Base-by-base conservation (phyloP, 306 rosid species). In the Aeschynomene evenia region DNA sequence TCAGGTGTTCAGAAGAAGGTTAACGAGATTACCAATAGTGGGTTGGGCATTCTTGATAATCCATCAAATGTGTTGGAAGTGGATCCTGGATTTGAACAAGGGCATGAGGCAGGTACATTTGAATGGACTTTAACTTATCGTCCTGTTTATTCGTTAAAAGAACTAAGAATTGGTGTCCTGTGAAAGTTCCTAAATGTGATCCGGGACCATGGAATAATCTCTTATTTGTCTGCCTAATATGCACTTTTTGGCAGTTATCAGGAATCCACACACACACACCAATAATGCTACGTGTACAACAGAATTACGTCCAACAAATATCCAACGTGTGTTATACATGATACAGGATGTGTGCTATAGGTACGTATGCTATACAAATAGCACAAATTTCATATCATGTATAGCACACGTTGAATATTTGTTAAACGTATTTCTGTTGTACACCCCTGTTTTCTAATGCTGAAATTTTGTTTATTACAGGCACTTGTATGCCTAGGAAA, bases 101-200 rank as follows among this genome's bases (percentile, higher is more conserved):
- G 52, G 68, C 74, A 70, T 36, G 80, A 16, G n/a, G 39, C 52
- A 56, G 77, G 84, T 70, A 18, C 22, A 62, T 52, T 40, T 59
- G 70, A 40, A 21, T 24, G 68, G 40, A 12, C 28, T 68, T 49
- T 28, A 37, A 24, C 48, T 46, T 23, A 36, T 57, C 26, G 26
- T 56, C 36, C 12, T 14, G 15, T 36, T 68, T 37, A 13, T 26
- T 50, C n/a, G n/a, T n/a, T n/a, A n/a, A n/a, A n/a, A n/a, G n/a
- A n/a, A n/a, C n/a, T n/a, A n/a, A n/a, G n/a, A n/a, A n/a, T n/a
- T n/a, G n/a, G n/a, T n/a, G n/a, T n/a, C n/a, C n/a, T n/a, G n/a
- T n/a, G n/a, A n/a, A n/a, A n/a, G n/a, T n/a, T n/a, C n/a, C n/a
- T n/a, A n/a, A n/a, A n/a, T n/a, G n/a, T n/a, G n/a, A n/a, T n/a